Evolutionary conservation across 2,329 filamentous ascomycete species (phyloP).

Genomic region (Acrodontium crateriforme): DNA sequence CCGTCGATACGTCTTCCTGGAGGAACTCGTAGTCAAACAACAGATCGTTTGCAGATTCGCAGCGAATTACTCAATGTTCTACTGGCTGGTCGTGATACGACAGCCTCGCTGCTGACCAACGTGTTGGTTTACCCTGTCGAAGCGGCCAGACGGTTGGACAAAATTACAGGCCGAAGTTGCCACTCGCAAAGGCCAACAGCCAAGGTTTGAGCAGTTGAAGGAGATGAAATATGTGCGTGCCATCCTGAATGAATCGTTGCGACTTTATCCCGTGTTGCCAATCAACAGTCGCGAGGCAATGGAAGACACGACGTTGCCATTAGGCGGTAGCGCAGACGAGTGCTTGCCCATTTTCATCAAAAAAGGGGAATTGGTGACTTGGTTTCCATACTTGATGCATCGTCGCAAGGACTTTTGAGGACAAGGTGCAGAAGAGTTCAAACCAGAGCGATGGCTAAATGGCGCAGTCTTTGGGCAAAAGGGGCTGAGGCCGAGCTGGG

Average conservation of each 20-base stretch:
- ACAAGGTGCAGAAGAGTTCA: conserved; percentile 28
- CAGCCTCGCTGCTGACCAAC: conserved; percentile 36
- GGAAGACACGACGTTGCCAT: conserved; percentile 59
- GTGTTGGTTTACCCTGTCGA: conserved; percentile 25
- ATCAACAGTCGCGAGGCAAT: conserved; percentile 64
- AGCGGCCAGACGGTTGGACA: conserved; percentile 17
- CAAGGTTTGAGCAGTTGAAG: conserved; percentile 26
- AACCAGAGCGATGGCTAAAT: conserved; percentile 25
- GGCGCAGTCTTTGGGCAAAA: conserved; percentile 16
- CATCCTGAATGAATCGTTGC: conserved; percentile 62
- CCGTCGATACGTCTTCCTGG: conserved; percentile 34
- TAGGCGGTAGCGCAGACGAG: conserved; percentile 41
- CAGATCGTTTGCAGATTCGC: conserved; percentile 34
- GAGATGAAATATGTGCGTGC: conserved; percentile 33
- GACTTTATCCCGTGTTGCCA: conserved; percentile 64
- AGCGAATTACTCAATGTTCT: conserved; percentile 38
- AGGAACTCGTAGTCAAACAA: conserved; percentile 34
- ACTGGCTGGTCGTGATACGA: conserved; percentile 41
- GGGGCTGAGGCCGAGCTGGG: conserved; percentile 21
- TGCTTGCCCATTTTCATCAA: conserved; percentile 48
- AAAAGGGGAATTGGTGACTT: conserved; percentile 52
- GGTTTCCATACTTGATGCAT: conserved; percentile 60
- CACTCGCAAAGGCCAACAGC: conserved; percentile 19
- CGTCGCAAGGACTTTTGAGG: conserved; percentile 43
- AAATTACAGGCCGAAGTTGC: conserved; percentile 19